Conservation (phyloP, 257 asterid genomes). For the Solanum dulcamara region DNA sequence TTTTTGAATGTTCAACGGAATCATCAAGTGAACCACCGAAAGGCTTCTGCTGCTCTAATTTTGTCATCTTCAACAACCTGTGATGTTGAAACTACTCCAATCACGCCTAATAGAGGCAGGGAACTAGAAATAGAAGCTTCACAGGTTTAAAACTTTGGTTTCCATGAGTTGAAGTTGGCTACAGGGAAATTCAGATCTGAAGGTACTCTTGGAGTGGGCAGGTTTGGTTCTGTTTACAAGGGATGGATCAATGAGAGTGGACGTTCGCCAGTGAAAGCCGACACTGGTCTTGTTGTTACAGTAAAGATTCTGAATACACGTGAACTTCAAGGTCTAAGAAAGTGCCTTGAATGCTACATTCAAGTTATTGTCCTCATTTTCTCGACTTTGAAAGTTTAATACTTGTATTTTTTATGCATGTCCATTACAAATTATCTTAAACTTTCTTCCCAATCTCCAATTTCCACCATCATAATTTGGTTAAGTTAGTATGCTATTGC, state of each 20-base stretch:
- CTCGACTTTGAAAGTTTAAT: neutral
- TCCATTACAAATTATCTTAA: too few species aligned
- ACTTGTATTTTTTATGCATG: neutral
- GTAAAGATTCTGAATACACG: constrained; percentile 71
- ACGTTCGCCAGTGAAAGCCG: constrained; percentile 54
- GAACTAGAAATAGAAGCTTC: constrained; percentile 60
- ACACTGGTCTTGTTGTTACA: constrained; percentile 63
- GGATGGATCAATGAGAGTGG: constrained; percentile 60
- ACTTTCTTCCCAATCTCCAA: too few species aligned
- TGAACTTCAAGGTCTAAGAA: constrained; percentile 88
- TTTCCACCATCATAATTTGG: too few species aligned
- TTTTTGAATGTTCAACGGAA: constrained; percentile 23
- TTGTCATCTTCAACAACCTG: neutral
- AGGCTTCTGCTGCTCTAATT: constrained; percentile 40
- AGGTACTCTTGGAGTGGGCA: constrained; percentile 70
- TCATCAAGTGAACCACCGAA: constrained; percentile 46
- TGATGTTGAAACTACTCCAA: constrained; percentile 23
- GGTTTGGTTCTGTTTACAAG: constrained; percentile 20
- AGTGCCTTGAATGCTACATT: constrained; percentile 54
- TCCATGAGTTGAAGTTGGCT: constrained; percentile 55
- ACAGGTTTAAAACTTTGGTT: constrained; percentile 58
- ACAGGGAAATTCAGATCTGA: constrained; percentile 64
- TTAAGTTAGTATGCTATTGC: too few species aligned
- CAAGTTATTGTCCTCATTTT: neutral
- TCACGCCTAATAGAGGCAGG: constrained; percentile 48